A percentile compares a stretch with the other conserved stretches of the same genome.
Evolutionary conservation across 1,139 yeast species (phyloP).

Genomic region (Pichia sp.): DNA sequence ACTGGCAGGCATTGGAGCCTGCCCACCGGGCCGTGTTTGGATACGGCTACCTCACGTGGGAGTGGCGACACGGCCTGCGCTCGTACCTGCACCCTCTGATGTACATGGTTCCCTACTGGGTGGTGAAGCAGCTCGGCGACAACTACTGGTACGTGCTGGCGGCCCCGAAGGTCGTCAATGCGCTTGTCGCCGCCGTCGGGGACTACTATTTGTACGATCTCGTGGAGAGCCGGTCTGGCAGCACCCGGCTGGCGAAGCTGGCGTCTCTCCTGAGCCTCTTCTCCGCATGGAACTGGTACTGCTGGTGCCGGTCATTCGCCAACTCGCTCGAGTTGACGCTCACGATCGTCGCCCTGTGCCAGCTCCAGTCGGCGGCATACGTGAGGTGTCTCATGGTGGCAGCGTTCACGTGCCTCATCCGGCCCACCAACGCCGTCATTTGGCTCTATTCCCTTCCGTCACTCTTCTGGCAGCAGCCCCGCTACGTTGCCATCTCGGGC

Average conservation of each 20-base stretch:
- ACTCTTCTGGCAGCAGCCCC: constrained; percentile 6
- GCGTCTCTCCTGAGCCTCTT: constrained; percentile 52
- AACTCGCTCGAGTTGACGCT: constrained; percentile 76
- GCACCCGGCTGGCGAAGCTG: constrained; percentile 40
- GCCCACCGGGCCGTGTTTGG: constrained; percentile 76
- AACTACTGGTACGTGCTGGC: constrained; percentile 36
- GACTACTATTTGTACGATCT: constrained; percentile 59
- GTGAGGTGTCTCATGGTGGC: constrained; percentile 41
- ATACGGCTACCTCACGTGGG: constrained; percentile 90
- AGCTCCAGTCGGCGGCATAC: constrained; percentile 56
- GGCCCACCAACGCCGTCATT: constrained; percentile 79
- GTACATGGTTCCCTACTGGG: constrained; percentile 44
- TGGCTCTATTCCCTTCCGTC: constrained; percentile 50
- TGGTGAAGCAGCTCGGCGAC: constrained; percentile 27
- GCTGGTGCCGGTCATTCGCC: constrained; percentile 78
- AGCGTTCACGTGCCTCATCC: constrained; percentile 54
- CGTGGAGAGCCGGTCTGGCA: constrained; percentile 37
- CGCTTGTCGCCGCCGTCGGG: constrained; percentile 63
- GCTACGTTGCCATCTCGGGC: constrained; percentile 26
- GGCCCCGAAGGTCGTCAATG: constrained; percentile 68
- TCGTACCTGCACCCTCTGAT: constrained; percentile 77
- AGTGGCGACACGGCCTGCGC: constrained; percentile 74
- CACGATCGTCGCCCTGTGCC: constrained; percentile 63
- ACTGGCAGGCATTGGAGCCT: constrained; percentile 88
- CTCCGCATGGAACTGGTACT: constrained; percentile 82